Evolutionary conservation across 2,329 filamentous ascomycete genomes (phyloP), one percentile per base, ranked within the genome.

Genomic region (Fusarium longipes): DNA sequence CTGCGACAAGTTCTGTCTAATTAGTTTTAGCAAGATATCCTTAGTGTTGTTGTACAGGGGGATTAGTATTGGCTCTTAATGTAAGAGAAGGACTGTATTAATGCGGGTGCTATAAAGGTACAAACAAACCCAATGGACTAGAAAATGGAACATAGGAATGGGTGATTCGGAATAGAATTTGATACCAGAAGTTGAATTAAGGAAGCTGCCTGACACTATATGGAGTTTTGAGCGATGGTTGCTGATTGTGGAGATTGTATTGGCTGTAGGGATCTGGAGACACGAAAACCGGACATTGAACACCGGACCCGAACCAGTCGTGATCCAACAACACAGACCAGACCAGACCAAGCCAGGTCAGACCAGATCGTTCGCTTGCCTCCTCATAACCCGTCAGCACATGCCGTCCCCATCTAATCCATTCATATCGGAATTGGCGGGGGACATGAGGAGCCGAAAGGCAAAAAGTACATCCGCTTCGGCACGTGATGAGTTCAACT

Each of bases 1-100:
- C 79, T 97, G 74, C 87, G 93, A 71, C 86, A 88, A 73, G 93
- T 97, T 38, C 82, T 97, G 74, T 92, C 93, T 25, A 87, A 92
- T 73, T 95, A 86, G 59, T 32, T 38, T 55, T 53, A 33, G 47
- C 42, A 63, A 63, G 51, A 70, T 68, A 65, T 68, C 39, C 42
- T 53, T 50, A 22, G 40, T 53, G 55, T 44, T 50, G 50, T 43
- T 56, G 56, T 54, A 36, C 49, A 32, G 43, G 39, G 25, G 22
- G 49, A 24, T 44, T 44, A 18, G n/a, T 30, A 39, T 30, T 39
- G 14, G 25, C 10, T 38, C 25, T 45, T 8, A 32, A 43, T 20
- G 45, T 44, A 42, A 20, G 43, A 53, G 65, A 58, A 51, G 49
- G 20, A 38, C 33, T 51, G 43, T 35, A 18, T 54, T 59, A 43